Evolutionary conservation across 257 asterid genomes (phyloP), one percentile per base, ranked within the genome.

Genomic region (Parsonsia alboflavescens): DNA sequence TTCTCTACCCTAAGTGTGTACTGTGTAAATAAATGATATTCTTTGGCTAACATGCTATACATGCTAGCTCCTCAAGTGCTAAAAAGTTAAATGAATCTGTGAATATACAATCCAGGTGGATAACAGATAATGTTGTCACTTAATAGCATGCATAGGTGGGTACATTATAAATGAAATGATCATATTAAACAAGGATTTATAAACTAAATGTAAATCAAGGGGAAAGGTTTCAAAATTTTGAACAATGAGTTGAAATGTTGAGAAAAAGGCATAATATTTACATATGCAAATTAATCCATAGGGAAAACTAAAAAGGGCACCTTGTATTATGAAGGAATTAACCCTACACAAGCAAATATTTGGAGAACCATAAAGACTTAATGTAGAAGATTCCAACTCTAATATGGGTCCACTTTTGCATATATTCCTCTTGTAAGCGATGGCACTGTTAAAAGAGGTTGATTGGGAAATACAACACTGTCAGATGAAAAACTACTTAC

Each of bases 401-500:
- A 33, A 33, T 3, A 33, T 1, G 3, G 39, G 39, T 33, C 39
- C 39, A 33, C 39, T 33, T 33, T 33, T 33, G 39, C 39, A 33
- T 33, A 33, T 33, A 33, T 33, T 33, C 39, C 39, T 33, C 39
- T 33, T 33, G 39, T 33, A n/a, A n/a, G n/a, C n/a, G n/a, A n/a
- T n/a, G n/a, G n/a, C 15, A n/a, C 53, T 50, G 42, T 66, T 46
- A 33, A 26, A 74, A 53, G 61, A 65, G 39, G 70, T 54, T 63
- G 26, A n/a, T 45, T 15, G 22, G 57, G 11, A 78, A 62, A 59
- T 45, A 48, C 54, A 75, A 24, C 45, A 52, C 49, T 11, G 48
- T 10, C 12, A 44, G 36, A 11, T 16, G 64, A 78, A 77, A 73
- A 69, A 71, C 19, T 76, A 82, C 97, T 28, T 84, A 94, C 99